These are phyloP conservation scores for Mucor mucedo DNA, from an alignment of 371 early-diverging fungal species.

Conservation along the genomic window DNA sequence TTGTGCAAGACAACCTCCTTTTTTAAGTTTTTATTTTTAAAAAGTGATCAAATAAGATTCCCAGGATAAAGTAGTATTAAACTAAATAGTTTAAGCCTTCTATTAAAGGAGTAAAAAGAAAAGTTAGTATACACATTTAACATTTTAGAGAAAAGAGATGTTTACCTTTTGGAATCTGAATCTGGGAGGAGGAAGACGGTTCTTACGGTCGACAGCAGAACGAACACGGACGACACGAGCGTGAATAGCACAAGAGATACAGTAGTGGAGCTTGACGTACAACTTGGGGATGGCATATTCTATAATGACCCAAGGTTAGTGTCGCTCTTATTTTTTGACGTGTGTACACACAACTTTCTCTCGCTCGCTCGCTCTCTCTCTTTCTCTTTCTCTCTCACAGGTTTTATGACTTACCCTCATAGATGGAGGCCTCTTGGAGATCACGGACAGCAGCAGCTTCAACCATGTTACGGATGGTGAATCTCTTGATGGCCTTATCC, in stretches of 20 bases:
- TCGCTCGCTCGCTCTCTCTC: too few relatives aligned
- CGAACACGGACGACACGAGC: conserved; percentile 97
- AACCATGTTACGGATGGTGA: conserved; percentile 97
- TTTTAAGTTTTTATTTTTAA: neutral
- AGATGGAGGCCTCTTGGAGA: conserved; percentile 95
- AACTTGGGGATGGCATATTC: conserved; percentile 98
- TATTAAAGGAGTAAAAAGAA: too few relatives aligned
- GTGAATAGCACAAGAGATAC: conserved; percentile 99
- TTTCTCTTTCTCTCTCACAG: too few relatives aligned
- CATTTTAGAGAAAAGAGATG: too few relatives aligned
- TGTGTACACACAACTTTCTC: neutral
- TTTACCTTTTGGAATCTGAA: conserved; percentile 79
- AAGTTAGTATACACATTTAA: too few relatives aligned
- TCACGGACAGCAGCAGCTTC: conserved; percentile 98
- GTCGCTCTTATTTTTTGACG: neutral
- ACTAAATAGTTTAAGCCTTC: too few relatives aligned
- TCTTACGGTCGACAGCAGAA: conserved; percentile 88
- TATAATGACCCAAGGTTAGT: conserved; percentile 7
- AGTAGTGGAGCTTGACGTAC: conserved; percentile 98
- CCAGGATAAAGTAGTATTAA: too few relatives aligned
- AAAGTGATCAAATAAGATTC: neutral
- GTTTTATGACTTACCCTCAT: conserved; percentile 64
- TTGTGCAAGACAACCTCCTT: conserved; percentile 3
- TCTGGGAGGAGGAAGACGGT: conserved; percentile 92
- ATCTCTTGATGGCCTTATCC: conserved; percentile 99